Evolutionary conservation across 345 rosid species (phyloP), one percentile per base, ranked within the genome.

Genomic region (Raphanus raphanistrum): DNA sequence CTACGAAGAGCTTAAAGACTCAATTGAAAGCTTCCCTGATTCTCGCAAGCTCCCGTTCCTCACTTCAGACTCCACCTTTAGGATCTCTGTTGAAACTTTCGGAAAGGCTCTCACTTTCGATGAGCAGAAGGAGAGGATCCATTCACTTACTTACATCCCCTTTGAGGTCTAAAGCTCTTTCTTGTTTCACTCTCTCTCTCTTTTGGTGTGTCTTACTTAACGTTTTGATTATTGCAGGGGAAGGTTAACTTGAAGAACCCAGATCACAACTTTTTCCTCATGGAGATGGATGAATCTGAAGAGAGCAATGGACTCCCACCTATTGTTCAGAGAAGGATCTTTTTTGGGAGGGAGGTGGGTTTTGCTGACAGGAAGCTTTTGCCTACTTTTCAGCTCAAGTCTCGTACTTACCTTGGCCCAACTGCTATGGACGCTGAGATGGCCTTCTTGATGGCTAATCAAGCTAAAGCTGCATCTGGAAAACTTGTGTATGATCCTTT

Each of bases 361-460:
- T 84, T 82, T 75, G 95, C 98, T 63, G 99, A 91, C 76, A 90
- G 99, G 84, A 91, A 84, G 86, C 93, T 88, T 45, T 54, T 92
- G 65, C 98, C 98, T 4, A 91, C 90, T 3, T 95, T 92, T 78
- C 92, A 92, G 84, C 74, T 95, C 45, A 95, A 92, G 82, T 87
- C 88, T 83, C 92, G 97, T 4, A 90, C 21, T 21, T 95, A 92
- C 82, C 91, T 95, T 71, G 98, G 99, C 21, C 99, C 98, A 2
- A 90, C 99, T 11, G 97, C 99, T 48, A 91, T 95, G 98, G 99
- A 91, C 80, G 99, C 99, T n/a, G 99, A 95, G 84, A 82, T 92
- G 86, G 98, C 99, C 75, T 91, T 95, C 82, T 85, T 95, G 61
- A 92, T 95, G 99, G 96, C 97, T 8, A 95, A 95, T 79, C 99